Evolutionary conservation across 2,329 filamentous ascomycete genomes (phyloP), one percentile per base, ranked within the genome.

Genomic region (Passalora sequoiae): DNA sequence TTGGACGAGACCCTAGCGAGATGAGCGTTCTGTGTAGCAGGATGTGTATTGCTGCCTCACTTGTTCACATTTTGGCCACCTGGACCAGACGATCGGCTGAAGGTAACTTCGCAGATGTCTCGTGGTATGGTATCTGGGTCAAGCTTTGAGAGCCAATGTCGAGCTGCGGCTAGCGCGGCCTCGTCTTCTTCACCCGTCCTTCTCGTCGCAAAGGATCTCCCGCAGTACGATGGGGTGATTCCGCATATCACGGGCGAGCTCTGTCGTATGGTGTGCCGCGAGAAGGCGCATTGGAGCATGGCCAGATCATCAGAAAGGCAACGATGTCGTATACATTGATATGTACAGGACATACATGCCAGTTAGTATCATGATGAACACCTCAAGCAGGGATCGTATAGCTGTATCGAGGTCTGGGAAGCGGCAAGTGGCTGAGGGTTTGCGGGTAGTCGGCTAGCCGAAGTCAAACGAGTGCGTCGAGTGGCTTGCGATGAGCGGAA

Each of bases 31-130:
- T 12, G 27, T 12, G 12, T 40, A 29, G n/a, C n/a, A n/a, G n/a
- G n/a, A n/a, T n/a, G n/a, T 30, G 9, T 17, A 28, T 31, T 31
- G 28, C 21, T 36, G n/a, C 19, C 69, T 52, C 64, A 83, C 80
- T 83, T 83, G 65, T 83, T 83, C 44, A 83, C 80, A 66, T 83
- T 83, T 61, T 83, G 80, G 8, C 80, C 80, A 38, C 80, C 80
- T 13, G 80, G 80, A 3, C 80, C 80, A 40, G 78, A 80, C 2
- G 79, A 81, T 45, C 79, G 71, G 59, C 77, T 81, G 61, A 80
- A 83, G 37, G 71, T 77, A 51, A 83, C 60, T 48, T 80, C 72
- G 56, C 76, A 73, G 44, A 82, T 69, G 50, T 67, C 68, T 43
- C 69, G 71, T 19, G 79, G 76, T 43, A 82, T 74, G 10, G 74